Percentiles rank a stretch among this genome's conserved stretches.
These are phyloP conservation scores for Ustilago nuda DNA, from an alignment of 1,284 basidiomycete species.

Conservation along the genomic window DNA sequence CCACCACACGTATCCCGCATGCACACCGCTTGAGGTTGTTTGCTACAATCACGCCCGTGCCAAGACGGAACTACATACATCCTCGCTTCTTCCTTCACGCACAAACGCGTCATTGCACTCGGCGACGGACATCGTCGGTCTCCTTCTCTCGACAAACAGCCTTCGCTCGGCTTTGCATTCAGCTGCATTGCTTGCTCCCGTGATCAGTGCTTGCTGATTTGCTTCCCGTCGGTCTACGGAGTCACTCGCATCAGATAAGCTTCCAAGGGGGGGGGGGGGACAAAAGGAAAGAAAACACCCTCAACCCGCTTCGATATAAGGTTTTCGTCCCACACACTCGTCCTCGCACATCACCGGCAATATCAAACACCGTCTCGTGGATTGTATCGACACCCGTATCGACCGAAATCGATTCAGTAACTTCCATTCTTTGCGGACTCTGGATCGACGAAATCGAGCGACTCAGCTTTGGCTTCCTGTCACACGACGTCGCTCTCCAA, in stretches of 20 bases:
- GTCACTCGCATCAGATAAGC: not conserved
- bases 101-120: not conserved
- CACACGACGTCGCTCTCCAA: not conserved
- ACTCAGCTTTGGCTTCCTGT: not conserved
- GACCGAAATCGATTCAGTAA: not conserved
- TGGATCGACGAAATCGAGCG: not conserved
- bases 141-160: not conserved
- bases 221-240: conserved; percentile 19
- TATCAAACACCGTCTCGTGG: not conserved
- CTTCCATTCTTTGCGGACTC: not conserved
- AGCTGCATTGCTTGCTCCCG: not conserved
- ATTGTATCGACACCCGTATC: not conserved
- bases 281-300: conserved; percentile 9
- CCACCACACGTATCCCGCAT: not conserved
- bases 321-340: conserved; percentile 19
- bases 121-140: conserved; percentile 1
- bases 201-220: not conserved
- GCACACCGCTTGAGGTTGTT: conserved; percentile 2
- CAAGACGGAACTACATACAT: conserved; percentile 15
- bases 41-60: conserved; percentile 5
- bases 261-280: not conserved
- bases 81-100: not conserved
- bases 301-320: conserved; percentile 14
- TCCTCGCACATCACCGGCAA: not conserved
- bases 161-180: not conserved